Conservation (phyloP, 2,329 filamentous ascomycete species). For the Xylariaceae sp. region DNA sequence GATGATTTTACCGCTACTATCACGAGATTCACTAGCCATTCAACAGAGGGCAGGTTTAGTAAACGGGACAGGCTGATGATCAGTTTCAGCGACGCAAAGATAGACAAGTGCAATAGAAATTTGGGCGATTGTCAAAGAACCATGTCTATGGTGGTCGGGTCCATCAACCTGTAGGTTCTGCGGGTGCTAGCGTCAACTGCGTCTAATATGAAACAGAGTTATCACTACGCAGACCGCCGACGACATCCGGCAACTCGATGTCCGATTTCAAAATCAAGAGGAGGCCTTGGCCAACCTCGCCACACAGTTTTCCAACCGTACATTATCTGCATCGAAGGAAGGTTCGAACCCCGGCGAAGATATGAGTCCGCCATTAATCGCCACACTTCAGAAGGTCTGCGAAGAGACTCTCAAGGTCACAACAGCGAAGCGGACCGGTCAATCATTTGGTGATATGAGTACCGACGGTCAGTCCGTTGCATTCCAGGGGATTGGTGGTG, state of each 20-base stretch:
- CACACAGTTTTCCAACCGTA: neutral
- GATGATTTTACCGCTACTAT: neutral
- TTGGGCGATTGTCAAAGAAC: neutral
- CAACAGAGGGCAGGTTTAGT: neutral
- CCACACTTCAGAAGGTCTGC: neutral
- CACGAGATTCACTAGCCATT: neutral
- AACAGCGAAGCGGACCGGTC: neutral
- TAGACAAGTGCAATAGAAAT: neutral
- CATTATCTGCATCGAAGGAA: neutral
- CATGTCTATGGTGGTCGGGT: neutral
- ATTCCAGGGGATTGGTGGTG: neutral
- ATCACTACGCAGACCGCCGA: neutral
- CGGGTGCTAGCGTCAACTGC: too few species aligned
- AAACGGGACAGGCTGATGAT: neutral
- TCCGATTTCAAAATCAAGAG: neutral
- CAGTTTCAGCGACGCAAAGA: neutral
- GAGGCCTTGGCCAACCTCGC: neutral
- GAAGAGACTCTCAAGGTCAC: neutral
- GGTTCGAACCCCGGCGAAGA: neutral
- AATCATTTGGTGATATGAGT: neutral
- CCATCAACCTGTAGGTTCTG: neutral
- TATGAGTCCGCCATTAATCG: neutral
- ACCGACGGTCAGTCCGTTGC: neutral
- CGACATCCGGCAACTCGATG: neutral
- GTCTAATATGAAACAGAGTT: neutral